Base-by-base conservation (phyloP, 192 early-diverging fungal species). In the Backusella tuberculispora region DNA sequence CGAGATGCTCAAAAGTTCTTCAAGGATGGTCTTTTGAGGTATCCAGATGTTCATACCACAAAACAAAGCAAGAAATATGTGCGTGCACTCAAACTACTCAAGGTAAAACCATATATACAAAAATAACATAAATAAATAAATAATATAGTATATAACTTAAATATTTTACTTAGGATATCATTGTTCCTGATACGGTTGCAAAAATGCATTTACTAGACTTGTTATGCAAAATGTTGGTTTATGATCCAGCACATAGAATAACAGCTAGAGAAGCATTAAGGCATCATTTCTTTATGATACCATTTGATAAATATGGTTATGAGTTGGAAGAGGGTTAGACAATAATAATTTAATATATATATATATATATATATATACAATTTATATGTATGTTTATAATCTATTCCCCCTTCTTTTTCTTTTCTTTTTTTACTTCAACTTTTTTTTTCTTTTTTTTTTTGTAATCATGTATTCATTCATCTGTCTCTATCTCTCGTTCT, bases 241-340 rank as follows among this genome's bases (percentile, higher is more conserved):
- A 93, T 83, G 94, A 99, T 76, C 94, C 97, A 0, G 74, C 75
- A 26, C 63, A 90, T 40, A 85, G 96, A 60, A 92, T 97, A 56
- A 89, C 93, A 3, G 96, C 97, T 7, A 83, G 88, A 13, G 87
- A 95, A 48, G 97, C 97, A 6, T 84, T 96, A 53, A 81, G 90
- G 29, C 96, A 98, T 77, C 90, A 89, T 38, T 98, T 97, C 79
- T 94, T 99, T 45, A 60, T 63, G 60, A 60, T 66, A 5, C 15
- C 3, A 29, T 73, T 73, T 26, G 72, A 73, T 65, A 24, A 65
- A 17, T 65, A 46, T 44, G 53, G 56, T 5, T 63, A 44, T 10
- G 72, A 73, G 29, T 34, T 73, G 24, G 60, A 45, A 34, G 56
- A 63, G 29, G 68, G 13, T 29, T 70, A 70, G 66, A 42, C 5